These are phyloP conservation scores for Arachis hypogaea DNA, from an alignment of 306 rosid species.

Conservation along the genomic window DNA sequence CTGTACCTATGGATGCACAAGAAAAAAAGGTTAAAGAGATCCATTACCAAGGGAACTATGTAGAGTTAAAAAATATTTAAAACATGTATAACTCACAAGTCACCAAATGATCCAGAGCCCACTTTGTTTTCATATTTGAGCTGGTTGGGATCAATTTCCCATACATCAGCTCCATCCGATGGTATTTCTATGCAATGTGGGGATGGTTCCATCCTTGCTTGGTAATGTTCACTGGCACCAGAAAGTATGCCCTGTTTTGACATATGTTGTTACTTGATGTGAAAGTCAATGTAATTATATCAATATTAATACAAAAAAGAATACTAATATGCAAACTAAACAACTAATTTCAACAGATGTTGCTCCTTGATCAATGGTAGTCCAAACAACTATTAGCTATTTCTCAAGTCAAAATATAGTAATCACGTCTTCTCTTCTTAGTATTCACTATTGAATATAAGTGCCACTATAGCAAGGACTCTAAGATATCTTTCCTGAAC, in stretches of 20 bases:
- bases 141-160: slow-evolving; percentile 90
- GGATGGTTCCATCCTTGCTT: slow-evolving; percentile 53
- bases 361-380: slow-evolving; percentile 11
- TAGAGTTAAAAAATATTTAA: slow-evolving; percentile 40
- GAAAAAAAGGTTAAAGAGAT: slow-evolving; percentile 21
- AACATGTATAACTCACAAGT: slow-evolving; percentile 71
- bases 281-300: not conserved
- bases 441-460: not conserved
- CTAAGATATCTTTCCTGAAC: slow-evolving; percentile 27
- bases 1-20: slow-evolving; percentile 67
- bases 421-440: slow-evolving; percentile 22
- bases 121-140: slow-evolving; percentile 84
- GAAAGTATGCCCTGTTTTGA: slow-evolving; percentile 61
- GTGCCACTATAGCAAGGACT: slow-evolving; percentile 12
- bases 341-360: slow-evolving; percentile 17
- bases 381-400: slow-evolving; percentile 16
- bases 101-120: slow-evolving; percentile 97
- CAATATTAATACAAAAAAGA: slow-evolving; percentile 23
- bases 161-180: slow-evolving; percentile 91
- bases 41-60: slow-evolving; percentile 44
- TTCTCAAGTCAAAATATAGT: slow-evolving; percentile 5
- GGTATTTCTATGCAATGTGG: slow-evolving; percentile 80
- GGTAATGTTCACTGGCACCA: slow-evolving; percentile 53
- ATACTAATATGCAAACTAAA: not conserved
- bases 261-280: slow-evolving; percentile 53